Evolutionary conservation across 306 rosid species (phyloP).

Genomic region (Vigna hirtella): DNA sequence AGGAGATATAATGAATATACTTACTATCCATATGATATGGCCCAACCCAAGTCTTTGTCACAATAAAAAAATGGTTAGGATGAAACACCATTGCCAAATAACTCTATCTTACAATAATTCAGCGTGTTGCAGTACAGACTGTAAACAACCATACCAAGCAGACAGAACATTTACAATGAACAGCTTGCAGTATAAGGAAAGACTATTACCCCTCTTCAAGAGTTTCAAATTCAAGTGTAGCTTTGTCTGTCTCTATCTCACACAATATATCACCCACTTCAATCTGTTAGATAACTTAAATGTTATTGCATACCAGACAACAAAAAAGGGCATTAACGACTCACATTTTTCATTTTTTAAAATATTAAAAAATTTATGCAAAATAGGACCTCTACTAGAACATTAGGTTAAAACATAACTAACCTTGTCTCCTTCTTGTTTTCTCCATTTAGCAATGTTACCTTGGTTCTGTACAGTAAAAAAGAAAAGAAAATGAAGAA

Average conservation of each 20-base stretch:
- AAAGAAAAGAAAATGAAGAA: slow-evolving; percentile 36
- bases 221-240: slow-evolving; percentile 90
- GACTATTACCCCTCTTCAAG: slow-evolving; percentile 93
- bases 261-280: slow-evolving; percentile 96
- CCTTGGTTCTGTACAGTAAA: slow-evolving; percentile 77
- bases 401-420: slow-evolving; percentile 51
- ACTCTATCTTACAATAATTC: neutral
- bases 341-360: slow-evolving; percentile 32
- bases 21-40: slow-evolving; percentile 26
- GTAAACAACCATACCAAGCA: slow-evolving; percentile 33
- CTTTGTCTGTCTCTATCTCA: slow-evolving; percentile 99
- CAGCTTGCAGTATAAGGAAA: slow-evolving; percentile 45
- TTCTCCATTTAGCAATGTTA: slow-evolving; percentile 83
- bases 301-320: slow-evolving; percentile 28
- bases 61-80: neutral
- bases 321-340: slow-evolving; percentile 22
- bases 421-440: slow-evolving; percentile 99
- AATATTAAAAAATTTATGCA: slow-evolving; percentile 31
- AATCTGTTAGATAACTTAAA: slow-evolving; percentile 62
- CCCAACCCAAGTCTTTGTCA: slow-evolving; percentile 22
- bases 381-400: slow-evolving; percentile 19
- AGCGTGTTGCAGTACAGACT: neutral
- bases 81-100: slow-evolving; percentile 34
- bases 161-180: slow-evolving; percentile 26
- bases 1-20: slow-evolving; percentile 5